Evolutionary conservation across 2,329 filamentous ascomycete genomes (phyloP).

Genomic region (Lachnellula willkommii): DNA sequence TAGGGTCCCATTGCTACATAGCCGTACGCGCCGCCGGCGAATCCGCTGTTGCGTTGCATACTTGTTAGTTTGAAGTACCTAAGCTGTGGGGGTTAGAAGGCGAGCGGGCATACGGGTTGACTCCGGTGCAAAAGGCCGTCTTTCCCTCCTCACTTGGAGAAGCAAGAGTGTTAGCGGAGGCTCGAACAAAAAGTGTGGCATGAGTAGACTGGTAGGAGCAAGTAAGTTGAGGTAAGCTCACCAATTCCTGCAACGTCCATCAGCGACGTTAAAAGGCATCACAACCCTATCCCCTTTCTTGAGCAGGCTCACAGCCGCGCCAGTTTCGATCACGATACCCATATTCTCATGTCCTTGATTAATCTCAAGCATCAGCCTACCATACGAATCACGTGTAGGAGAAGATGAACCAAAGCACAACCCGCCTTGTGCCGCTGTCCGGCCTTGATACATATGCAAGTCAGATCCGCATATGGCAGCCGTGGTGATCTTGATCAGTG

Average conservation of each 20-base stretch:
- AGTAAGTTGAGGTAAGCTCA: too few relatives aligned
- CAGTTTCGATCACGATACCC: conserved; percentile 64
- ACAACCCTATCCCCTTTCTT: conserved; percentile 73
- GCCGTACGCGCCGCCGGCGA: conserved; percentile 55
- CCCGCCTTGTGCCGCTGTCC: conserved; percentile 56
- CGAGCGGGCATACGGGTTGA: conserved; percentile 40
- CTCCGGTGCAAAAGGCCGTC: conserved; percentile 71
- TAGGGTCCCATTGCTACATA: conserved; percentile 58
- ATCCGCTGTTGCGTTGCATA: conserved; percentile 35
- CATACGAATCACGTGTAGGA: conserved; percentile 28
- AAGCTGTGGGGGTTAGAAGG: conserved; percentile 58
- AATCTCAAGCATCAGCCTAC: conserved; percentile 49
- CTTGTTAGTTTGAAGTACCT: background rate
- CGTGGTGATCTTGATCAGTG: conserved; percentile 41
- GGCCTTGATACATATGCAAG: conserved; percentile 58
- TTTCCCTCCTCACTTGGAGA: conserved; percentile 50
- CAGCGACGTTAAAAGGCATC: conserved; percentile 76
- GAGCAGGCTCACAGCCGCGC: conserved; percentile 62
- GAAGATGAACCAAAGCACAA: conserved; percentile 50
- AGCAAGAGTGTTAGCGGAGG: too few relatives aligned
- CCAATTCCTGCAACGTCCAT: conserved; percentile 81
- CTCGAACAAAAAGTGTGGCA: too few relatives aligned
- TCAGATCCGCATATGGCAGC: conserved; percentile 23
- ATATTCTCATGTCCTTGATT: conserved; percentile 78
- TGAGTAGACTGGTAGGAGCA: too few relatives aligned